Base-by-base conservation (phyloP, 225 moss, liverwort and hornwort genomes). In the Sphagnum contortum region DNA sequence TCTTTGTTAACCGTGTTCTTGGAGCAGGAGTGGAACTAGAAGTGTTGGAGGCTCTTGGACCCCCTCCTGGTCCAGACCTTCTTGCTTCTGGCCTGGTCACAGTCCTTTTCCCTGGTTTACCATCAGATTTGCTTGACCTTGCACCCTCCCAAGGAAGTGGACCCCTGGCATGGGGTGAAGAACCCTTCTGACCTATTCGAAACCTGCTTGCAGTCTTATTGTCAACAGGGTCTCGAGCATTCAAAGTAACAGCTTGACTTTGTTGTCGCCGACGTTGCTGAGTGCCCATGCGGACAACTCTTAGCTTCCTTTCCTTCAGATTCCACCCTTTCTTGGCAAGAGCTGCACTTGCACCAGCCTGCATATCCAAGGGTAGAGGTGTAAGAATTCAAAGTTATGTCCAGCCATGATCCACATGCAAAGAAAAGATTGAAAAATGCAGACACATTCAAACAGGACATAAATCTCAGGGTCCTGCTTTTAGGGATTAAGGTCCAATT, bases 131-230 rank as follows among this genome's bases (percentile, higher is more conserved):
- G 69, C 83, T 78, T 48, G 91, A 68, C 61, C 93, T 78, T 67
- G 72, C 75, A 70, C 98, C 98, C 75, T 98, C 90, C 69, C 89
- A 98, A 55, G 96, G 81, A 61, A 83, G 74, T 51, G 83, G 77
- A 48, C 83, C 80, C 76, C 72, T 85, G 66, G 66, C 68, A 6
- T 62, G 55, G 53, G 75, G 48, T 60, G 66, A 57, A n/a, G 68
- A 9, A 14, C 53, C 63, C 72, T 57, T 73, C 79, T 52, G 80
- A 44, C 62, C 44, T 59, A 68, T 66, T 71, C 74, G 69, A 69
- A 60, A 75, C 76, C 64, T 71, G 61, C 64, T 68, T 9, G 66
- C 61, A 46, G 5, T 55, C 46, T 52, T 57, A 29, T 61, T 65
- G 60, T 48, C 75, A 57, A 61, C 63, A 57, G 50, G 54, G 50